Evolutionary conservation across 306 rosid genomes (phyloP), one percentile per base, ranked within the genome.

Genomic region (Trifolium fragiferum): DNA sequence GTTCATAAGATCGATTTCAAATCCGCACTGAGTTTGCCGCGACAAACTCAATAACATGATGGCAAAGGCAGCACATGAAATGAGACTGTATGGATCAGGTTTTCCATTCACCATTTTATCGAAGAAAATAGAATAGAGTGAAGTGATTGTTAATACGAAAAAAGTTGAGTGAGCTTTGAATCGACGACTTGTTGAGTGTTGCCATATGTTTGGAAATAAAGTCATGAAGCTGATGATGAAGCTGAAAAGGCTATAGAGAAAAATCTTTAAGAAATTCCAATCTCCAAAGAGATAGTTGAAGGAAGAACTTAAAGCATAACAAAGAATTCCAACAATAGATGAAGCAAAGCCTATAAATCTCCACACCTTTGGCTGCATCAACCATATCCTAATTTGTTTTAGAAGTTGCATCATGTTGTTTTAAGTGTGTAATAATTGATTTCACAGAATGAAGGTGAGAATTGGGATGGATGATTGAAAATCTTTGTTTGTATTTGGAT

Each of bases 281-380:
- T 58, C 1, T 25, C 76, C 76, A 30, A 40, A 72, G 30, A 40
- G 19, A 25, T 72, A 23, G 6, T 58, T 41, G 76, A 72, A 58
- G 23, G 67, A 72, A 7, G 76, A 72, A 8, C 76, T 72, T 11
- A 72, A 41, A 57, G 67, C 76, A 11, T 40, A 72, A n/a, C 27
- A 72, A 0, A 72, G 15, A 1, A 72, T 14, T 10, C 76, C 76
- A 23, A 57, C 16, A 5, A 58, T 0, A 7, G 67, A 0, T 27
- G 76, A 72, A 15, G 5, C 53, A 10, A 25, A 58, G 0, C 68
- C 23, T 1, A 38, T 13, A 43, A 11, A 43, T 43, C 1, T 43
- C 49, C 15, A 43, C 15, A 43, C 15, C 15, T 10, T 12, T 43
- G 49, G 49, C 15, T 43, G 15, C 15, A 2, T 43, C 3, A 43